Conservation (phyloP, 75 land plant species). For the Pinus tabuliformis region DNA sequence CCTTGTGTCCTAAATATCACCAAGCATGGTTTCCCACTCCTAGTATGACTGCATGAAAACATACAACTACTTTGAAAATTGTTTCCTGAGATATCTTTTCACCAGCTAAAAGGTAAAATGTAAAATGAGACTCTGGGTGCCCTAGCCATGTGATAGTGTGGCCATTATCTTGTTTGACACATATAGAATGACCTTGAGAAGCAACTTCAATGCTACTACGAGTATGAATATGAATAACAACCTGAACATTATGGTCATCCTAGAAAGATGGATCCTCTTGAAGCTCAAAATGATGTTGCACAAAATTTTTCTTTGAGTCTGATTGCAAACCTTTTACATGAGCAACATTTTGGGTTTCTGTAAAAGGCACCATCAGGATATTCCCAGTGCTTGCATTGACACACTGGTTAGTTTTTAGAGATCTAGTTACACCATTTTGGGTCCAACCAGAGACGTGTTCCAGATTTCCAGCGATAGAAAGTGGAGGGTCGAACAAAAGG, state of each 20-base stretch:
- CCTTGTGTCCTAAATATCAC: conserved; percentile 81
- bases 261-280: conserved; percentile 83
- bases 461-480: background rate
- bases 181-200: conserved; percentile 70
- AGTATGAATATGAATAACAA: conserved; percentile 80
- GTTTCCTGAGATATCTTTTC: conserved; percentile 90
- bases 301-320: conserved; percentile 5
- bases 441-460: background rate
- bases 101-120: conserved; percentile 89
- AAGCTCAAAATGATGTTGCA: conserved; percentile 48
- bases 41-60: conserved; percentile 77
- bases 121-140: conserved; percentile 92
- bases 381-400: background rate
- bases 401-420: conserved; percentile 4
- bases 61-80: conserved; percentile 84
- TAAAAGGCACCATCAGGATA: background rate
- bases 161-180: conserved; percentile 76
- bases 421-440: background rate
- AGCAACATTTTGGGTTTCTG: conserved; percentile 5
- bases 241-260: conserved; percentile 96
- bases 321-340: background rate
- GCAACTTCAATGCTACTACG: conserved; percentile 71
- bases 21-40: conserved; percentile 99
- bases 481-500: background rate
- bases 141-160: conserved; percentile 90